A percentile compares a stretch with the other conserved stretches of the same genome.
phyloP scores from a whole-genome alignment of 352 stramenopile genomes.

The Globisporangium cylindrosporum region DNA sequence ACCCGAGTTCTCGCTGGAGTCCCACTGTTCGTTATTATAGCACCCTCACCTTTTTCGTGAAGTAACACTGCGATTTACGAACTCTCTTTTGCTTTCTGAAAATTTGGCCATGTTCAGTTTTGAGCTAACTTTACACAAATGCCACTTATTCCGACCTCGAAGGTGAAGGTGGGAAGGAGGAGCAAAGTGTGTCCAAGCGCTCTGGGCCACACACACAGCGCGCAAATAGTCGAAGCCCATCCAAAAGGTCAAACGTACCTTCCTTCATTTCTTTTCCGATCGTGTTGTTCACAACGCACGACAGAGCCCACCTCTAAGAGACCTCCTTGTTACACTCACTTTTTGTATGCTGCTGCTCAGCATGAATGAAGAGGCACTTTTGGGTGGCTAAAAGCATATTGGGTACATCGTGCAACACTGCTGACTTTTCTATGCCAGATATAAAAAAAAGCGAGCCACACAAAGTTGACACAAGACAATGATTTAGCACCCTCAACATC shows the following conservation, averaged over 20 bases:
- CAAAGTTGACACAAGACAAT: not conserved
- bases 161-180: not conserved
- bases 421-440: not conserved
- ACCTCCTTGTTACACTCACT: not conserved
- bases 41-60: not conserved
- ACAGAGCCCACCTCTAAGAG: not conserved
- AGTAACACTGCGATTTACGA: not conserved
- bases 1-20: not conserved
- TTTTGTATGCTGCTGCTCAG: not conserved
- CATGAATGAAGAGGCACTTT: not conserved
- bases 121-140: not conserved
- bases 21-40: not conserved
- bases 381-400: not conserved
- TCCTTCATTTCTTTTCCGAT: not conserved
- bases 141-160: not conserved
- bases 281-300: not conserved
- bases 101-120: not conserved
- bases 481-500: not conserved
- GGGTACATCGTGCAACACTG: not conserved
- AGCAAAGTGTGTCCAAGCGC: not conserved
- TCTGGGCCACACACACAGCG: not conserved
- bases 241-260: not conserved
- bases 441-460: not conserved
- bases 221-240: not conserved
- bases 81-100: not conserved